Evolutionary conservation across 176 grass and related monocot genomes (phyloP).

Genomic region (Oryza nivara): DNA sequence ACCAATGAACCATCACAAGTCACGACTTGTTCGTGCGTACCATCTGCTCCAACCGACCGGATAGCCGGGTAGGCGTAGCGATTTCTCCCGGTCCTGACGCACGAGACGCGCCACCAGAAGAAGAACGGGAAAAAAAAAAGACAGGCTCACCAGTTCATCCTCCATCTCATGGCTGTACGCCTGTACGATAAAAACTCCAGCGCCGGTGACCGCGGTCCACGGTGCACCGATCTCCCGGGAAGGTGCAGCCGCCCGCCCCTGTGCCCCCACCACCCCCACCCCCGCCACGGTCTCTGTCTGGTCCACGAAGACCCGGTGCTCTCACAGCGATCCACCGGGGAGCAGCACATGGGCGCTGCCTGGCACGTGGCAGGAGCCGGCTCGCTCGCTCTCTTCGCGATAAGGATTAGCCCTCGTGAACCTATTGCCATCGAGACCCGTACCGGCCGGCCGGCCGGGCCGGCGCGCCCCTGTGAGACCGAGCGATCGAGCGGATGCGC

Average conservation of each 20-base stretch:
- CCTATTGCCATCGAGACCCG: constrained; percentile 40
- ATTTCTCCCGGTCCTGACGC: constrained; percentile 24
- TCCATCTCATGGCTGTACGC: neutral
- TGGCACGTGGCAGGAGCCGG: constrained; percentile 50
- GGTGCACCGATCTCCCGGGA: constrained; percentile 22
- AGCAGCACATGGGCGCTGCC: constrained; percentile 50
- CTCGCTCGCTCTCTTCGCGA: constrained; percentile 20
- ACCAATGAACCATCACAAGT: neutral
- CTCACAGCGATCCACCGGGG: constrained; percentile 28
- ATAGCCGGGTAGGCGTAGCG: neutral
- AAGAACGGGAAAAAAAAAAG: neutral
- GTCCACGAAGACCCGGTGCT: constrained; percentile 38
- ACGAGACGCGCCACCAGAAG: constrained; percentile 24
- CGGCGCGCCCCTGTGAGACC: neutral
- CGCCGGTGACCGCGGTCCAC: neutral
- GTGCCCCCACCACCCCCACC: no score
- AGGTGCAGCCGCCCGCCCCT: neutral
- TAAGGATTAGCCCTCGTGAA: constrained; percentile 62
- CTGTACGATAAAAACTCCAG: constrained; percentile 11
- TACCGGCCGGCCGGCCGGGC: neutral
- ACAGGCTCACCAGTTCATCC: constrained; percentile 10
- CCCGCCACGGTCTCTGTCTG: neutral
- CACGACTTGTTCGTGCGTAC: neutral
- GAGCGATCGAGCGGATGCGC: neutral
- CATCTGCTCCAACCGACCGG: neutral